These are phyloP conservation scores for Gryganskiella cystojenkinii DNA, from an alignment of 192 early-diverging fungal genomes.

Conservation along the genomic window DNA sequence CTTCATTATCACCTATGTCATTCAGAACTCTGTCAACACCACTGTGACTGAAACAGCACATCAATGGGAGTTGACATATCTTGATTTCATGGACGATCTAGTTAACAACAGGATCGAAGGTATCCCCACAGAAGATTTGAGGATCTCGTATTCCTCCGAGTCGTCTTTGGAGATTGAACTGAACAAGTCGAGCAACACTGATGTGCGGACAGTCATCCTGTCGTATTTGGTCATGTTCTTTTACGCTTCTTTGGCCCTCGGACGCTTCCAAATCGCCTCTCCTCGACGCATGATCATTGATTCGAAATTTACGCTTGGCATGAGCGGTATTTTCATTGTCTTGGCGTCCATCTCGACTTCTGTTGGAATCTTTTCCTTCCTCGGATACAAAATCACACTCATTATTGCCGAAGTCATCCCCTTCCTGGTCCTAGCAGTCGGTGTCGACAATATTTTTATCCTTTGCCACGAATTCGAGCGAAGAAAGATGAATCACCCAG, in stretches of 20 bases:
- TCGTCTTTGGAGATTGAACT: slow-evolving; percentile 70
- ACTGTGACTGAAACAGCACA: slow-evolving; percentile 50
- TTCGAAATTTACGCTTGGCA: slow-evolving; percentile 69
- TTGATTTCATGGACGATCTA: slow-evolving; percentile 48
- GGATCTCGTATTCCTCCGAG: slow-evolving; percentile 70
- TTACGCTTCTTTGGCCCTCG: slow-evolving; percentile 70
- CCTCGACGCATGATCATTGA: slow-evolving; percentile 62
- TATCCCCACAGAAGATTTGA: slow-evolving; percentile 37
- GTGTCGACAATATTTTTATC: slow-evolving; percentile 78
- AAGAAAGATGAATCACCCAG: slow-evolving; percentile 51
- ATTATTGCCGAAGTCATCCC: slow-evolving; percentile 79
- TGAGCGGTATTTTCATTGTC: slow-evolving; percentile 70
- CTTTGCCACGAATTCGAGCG: slow-evolving; percentile 71
- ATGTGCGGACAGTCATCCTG: slow-evolving; percentile 62
- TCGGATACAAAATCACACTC: slow-evolving; percentile 69
- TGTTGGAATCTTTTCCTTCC: slow-evolving; percentile 69
- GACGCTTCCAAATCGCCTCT: slow-evolving; percentile 48
- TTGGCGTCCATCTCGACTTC: slow-evolving; percentile 68
- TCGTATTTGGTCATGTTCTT: slow-evolving; percentile 73
- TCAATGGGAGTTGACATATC: slow-evolving; percentile 66
- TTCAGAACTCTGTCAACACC: slow-evolving; percentile 61
- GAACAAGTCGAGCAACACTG: slow-evolving; percentile 70
- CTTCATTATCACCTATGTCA: slow-evolving; percentile 69
- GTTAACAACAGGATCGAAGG: slow-evolving; percentile 29
- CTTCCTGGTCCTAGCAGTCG: slow-evolving; percentile 73